Conservation (phyloP, 2,329 filamentous ascomycete genomes). For the Neopestalotiopsis rosae region DNA sequence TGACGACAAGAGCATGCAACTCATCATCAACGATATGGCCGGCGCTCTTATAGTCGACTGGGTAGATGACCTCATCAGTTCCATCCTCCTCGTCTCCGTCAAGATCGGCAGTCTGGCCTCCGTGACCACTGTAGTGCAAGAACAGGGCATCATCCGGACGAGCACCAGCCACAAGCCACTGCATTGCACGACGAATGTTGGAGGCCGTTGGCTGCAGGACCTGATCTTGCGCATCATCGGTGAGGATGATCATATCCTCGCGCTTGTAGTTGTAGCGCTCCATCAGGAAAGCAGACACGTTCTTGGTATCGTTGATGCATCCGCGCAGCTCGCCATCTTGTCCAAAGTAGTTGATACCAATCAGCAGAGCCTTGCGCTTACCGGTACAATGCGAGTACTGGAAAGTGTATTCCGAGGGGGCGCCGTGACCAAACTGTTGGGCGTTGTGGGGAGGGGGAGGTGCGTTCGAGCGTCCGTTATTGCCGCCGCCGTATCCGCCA, state of each 20-base stretch:
- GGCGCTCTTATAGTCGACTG: constrained; percentile 79
- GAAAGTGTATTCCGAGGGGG: constrained; percentile 72
- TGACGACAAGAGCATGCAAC: constrained; percentile 77
- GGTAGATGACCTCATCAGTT: constrained; percentile 84
- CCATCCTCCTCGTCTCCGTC: constrained; percentile 84
- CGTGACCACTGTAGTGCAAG: constrained; percentile 66
- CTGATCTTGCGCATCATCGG: constrained; percentile 74
- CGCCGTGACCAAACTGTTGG: constrained; percentile 70
- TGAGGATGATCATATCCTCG: constrained; percentile 81
- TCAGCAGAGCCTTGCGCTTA: constrained; percentile 74
- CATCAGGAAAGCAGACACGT: constrained; percentile 74
- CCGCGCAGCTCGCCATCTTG: constrained; percentile 74
- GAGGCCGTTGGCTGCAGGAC: constrained; percentile 75
- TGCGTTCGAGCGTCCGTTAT: constrained; percentile 18
- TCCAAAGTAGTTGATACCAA: constrained; percentile 83
- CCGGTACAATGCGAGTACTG: constrained; percentile 80
- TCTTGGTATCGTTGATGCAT: constrained; percentile 83
- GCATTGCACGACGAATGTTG: constrained; percentile 77
- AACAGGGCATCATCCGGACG: constrained; percentile 78
- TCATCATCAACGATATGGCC: constrained; percentile 85
- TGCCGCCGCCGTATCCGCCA: constrained; percentile 35
- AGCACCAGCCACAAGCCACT: constrained; percentile 75
- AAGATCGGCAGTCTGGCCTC: constrained; percentile 80
- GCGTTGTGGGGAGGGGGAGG: constrained; percentile 51
- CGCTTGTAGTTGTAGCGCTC: constrained; percentile 72